These are phyloP conservation scores for Daldinia bambusicola DNA, from an alignment of 495 filamentous ascomycete species.

Conservation along the genomic window DNA sequence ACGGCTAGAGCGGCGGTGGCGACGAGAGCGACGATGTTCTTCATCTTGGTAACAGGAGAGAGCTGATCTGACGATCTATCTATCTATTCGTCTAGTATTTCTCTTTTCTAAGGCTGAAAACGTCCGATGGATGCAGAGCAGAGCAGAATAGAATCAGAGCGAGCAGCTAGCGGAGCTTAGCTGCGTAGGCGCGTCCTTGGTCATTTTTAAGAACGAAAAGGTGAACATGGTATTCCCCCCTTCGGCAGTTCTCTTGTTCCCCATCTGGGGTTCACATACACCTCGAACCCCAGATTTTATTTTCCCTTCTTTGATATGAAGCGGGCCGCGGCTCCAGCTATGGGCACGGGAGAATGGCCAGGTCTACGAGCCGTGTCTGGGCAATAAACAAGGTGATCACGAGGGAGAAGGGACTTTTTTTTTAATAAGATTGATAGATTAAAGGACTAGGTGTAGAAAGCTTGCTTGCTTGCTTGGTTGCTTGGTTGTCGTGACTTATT, in stretches of 20 bases:
- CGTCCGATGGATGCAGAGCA: neutral
- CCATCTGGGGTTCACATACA: neutral
- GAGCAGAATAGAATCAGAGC: conserved; percentile 4
- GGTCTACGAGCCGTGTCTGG: conserved; percentile 11
- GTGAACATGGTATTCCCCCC: conserved; percentile 6
- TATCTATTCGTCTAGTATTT: neutral
- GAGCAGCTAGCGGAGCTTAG: conserved; percentile 16
- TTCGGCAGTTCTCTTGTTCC: conserved; percentile 37
- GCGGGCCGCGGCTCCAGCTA: conserved; percentile 40
- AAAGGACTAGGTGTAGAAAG: conserved; percentile 9
- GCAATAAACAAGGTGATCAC: conserved; percentile 20
- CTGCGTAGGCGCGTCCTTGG: conserved; percentile 29
- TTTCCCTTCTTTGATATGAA: conserved; percentile 25
- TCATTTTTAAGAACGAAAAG: conserved; percentile 37
- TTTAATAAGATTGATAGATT: conserved; percentile 33
- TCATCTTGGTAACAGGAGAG: conserved; percentile 42
- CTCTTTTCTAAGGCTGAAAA: conserved; percentile 3
- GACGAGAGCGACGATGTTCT: conserved; percentile 46
- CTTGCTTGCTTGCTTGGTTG: conserved; percentile 28
- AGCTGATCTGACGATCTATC: neutral
- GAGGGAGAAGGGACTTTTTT: conserved; percentile 3
- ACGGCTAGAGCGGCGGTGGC: conserved; percentile 52
- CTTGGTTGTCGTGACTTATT: conserved; percentile 27
- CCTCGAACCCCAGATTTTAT: conserved; percentile 28
- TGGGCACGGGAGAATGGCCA: conserved; percentile 25